Percentiles rank a stretch among this genome's conserved stretches.
Conservation (phyloP, 176 grass and related monocot species). For the Musa acuminata region DNA sequence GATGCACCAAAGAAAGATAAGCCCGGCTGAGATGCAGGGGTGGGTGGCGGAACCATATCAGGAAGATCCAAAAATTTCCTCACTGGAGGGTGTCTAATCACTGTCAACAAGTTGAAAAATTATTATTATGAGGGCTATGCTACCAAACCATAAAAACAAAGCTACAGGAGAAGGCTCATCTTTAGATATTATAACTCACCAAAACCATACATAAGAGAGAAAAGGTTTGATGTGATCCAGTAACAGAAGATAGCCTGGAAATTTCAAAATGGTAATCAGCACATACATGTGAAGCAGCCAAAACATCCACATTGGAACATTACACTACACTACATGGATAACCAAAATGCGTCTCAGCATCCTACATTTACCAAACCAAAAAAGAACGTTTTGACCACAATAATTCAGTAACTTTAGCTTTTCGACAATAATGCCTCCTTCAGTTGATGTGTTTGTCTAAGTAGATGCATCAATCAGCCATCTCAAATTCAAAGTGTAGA, state of each 20-base stretch:
- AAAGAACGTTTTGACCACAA: too few species aligned
- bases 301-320: too few species aligned
- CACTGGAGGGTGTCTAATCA: constrained; percentile 41
- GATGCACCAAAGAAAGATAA: constrained; percentile 58
- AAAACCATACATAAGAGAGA: constrained; percentile 65
- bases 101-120: constrained; percentile 19
- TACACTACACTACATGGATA: too few species aligned
- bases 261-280: constrained; percentile 1
- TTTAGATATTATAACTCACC: constrained; percentile 39
- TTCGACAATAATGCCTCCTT: too few species aligned
- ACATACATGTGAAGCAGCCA: background rate
- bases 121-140: background rate
- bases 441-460: too few species aligned
- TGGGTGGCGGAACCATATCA: constrained; percentile 23
- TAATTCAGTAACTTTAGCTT: too few species aligned
- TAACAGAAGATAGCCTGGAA: constrained; percentile 91
- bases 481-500: too few species aligned
- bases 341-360: too few species aligned
- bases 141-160: constrained; percentile 8
- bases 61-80: constrained; percentile 64
- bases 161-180: background rate
- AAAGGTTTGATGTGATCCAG: constrained; percentile 87
- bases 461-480: too few species aligned
- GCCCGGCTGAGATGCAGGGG: constrained; percentile 16
- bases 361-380: too few species aligned